Evolutionary conservation across 805 yeast species (phyloP), one percentile per base, ranked within the genome.

Genomic region (Brettanomyces naardenensis): DNA sequence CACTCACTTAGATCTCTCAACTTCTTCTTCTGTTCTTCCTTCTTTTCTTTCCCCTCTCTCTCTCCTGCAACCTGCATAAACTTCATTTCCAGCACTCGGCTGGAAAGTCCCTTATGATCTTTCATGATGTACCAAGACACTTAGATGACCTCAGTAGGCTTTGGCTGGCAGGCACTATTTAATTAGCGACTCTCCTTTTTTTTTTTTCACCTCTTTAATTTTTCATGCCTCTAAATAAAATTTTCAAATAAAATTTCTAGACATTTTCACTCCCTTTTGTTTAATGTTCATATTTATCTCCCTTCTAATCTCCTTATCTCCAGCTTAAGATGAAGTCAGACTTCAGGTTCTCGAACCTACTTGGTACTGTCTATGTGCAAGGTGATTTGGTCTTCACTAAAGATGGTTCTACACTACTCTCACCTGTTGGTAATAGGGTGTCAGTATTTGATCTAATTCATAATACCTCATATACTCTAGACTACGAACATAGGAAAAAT

Each of bases 341-440:
- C 63, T 87, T 81, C 58, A 65, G 80, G 71, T 82, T 92, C 51
- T 78, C 94, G 25, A 92, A 90, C 62, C 68, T 92, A 23, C 65
- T 92, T 49, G 98, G 98, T 21, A 89, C 97, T 0, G 97, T 92
- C 3, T 92, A 92, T 56, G 69, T 94, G 35, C 85, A 82, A 54
- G 98, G 97, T n/a, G 88, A 90, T 57, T 63, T 92, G 20, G 68
- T 80, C 4, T 92, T 81, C 64, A 80, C 95, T 1, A 75, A 80
- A 1, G 96, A 89, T 54, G 98, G 98, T 3, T 76, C 82, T 9
- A 73, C 75, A 39, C 66, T 92, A 25, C 62, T 92, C 33, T 80
- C 92, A 42, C 97, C 98, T 0, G 97, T 92, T 3, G 98, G 98
- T 11, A 92, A 90, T 58, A 65, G 97, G 54, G 89, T 92, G 22